phyloP scores from a whole-genome alignment of 495 filamentous ascomycete genomes.

The Pyrenula aspistea region DNA sequence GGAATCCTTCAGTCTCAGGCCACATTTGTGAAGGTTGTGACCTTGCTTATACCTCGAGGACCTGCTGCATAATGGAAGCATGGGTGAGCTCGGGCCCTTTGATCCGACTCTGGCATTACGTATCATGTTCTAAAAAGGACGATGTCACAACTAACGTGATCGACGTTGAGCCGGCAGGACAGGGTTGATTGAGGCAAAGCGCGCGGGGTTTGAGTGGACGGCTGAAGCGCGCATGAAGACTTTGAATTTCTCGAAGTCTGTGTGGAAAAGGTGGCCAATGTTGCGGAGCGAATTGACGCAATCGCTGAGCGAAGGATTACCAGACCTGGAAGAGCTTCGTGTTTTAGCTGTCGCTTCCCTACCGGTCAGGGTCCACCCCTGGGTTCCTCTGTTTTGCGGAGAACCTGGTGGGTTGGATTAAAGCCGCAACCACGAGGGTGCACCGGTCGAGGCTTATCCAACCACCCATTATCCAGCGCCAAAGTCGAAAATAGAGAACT shows the following conservation, averaged over 20 bases:
- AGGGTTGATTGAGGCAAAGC: not conserved
- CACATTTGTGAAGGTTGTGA: too few species aligned
- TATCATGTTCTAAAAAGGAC: not conserved
- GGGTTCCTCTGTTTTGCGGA: not conserved
- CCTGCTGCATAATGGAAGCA: too few species aligned
- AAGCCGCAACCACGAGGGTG: not conserved
- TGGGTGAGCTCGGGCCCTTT: not conserved
- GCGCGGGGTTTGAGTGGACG: not conserved
- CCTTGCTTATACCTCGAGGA: too few species aligned
- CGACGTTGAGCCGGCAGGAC: not conserved
- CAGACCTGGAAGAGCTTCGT: not conserved
- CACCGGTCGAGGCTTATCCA: not conserved
- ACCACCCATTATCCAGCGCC: too few species aligned
- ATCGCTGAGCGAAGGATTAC: not conserved
- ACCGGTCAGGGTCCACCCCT: not conserved
- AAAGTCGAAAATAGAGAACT: too few species aligned
- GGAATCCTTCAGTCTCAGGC: too few species aligned
- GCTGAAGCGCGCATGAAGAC: not conserved
- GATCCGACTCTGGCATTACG: not conserved
- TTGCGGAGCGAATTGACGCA: not conserved
- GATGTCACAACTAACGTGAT: not conserved
- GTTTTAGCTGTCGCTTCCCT: not conserved
- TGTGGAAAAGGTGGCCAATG: not conserved
- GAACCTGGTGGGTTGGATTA: not conserved
- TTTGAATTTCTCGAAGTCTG: not conserved